Evolutionary conservation across 2,329 filamentous ascomycete genomes (phyloP).

Genomic region (Truncatella angustata): DNA sequence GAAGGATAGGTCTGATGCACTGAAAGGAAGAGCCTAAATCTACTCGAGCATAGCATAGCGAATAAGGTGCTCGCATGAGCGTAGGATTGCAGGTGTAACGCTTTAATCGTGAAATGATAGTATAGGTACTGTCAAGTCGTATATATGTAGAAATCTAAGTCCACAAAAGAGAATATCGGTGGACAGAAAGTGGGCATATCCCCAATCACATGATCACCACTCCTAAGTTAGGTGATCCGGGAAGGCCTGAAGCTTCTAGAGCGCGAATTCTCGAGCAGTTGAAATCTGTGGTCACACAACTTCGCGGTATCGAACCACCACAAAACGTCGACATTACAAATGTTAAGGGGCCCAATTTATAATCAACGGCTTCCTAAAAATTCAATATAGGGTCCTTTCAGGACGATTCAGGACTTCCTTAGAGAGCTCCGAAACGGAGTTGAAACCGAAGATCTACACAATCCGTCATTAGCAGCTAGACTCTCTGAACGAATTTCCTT

Average conservation of each 20-base stretch:
- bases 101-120: too few species aligned
- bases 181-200: too few species aligned
- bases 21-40: too few species aligned
- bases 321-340: conserved; percentile 18
- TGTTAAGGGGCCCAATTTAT: conserved; percentile 23
- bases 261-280: conserved; percentile 20
- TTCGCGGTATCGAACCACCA: conserved; percentile 21
- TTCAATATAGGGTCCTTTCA: conserved; percentile 30
- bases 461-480: background rate
- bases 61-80: too few species aligned
- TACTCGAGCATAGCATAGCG: too few species aligned
- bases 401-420: conserved; percentile 30
- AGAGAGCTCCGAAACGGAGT: conserved; percentile 22
- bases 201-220: too few species aligned
- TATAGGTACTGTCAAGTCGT: too few species aligned
- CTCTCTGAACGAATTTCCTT: conserved; percentile 16
- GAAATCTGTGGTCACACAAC: conserved; percentile 18
- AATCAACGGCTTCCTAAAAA: conserved; percentile 24
- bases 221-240: too few species aligned
- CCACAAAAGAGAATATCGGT: too few species aligned
- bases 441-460: background rate
- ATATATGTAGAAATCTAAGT: too few species aligned
- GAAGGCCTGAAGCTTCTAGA: conserved; percentile 9
- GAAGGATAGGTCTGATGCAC: too few species aligned
- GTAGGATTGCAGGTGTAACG: too few species aligned